Evolutionary conservation across 2,329 filamentous ascomycete genomes (phyloP), one percentile per base, ranked within the genome.

Genomic region (Paecilomyces variotii): DNA sequence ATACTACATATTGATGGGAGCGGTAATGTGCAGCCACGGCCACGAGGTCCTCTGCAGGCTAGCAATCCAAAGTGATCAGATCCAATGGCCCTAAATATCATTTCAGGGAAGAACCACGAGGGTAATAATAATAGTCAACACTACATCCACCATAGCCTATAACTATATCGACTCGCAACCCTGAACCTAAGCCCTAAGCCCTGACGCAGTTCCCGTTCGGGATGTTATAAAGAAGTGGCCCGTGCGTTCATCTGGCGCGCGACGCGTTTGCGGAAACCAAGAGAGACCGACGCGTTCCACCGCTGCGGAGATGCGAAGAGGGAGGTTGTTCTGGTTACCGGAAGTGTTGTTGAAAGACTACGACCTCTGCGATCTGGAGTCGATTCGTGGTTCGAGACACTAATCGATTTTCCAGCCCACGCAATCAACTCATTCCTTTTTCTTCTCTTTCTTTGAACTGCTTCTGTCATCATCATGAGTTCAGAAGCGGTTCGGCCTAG

Each of bases 51-150:
- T 19, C 19, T 19, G 19, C 19, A 19, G 19, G 76, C 62, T 71
- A 74, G 58, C 68, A 73, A 53, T 70, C 70, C 19, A 19, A 25
- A 74, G 76, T 24, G 76, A 76, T 52, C 74, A 76, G 59, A 72
- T 74, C 4, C 69, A 77, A 32, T 32, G 30, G 30, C 30, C 7
- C 57, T 65, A 74, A 11, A 74, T 55, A 61, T 74, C 2, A 66
- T 67, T 2, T 70, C 70, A 14, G 58, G 35, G 25, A 69, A 70
- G 1, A 51, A 2, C 3, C 14, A 4, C 14, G 35, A n/a, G n/a
- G 19, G 19, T 19, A 19, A 19, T 19, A 19, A 19, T 19, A 19
- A 19, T 19, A 19, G 19, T 19, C 19, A 19, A 19, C n/a, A 45
- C 5, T 24, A 7, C n/a, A 19, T 19, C 49, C 5, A 39, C 35